These are phyloP conservation scores for Cladorrhinum sp. DNA, from an alignment of 2,329 filamentous ascomycete genomes.

Conservation along the genomic window DNA sequence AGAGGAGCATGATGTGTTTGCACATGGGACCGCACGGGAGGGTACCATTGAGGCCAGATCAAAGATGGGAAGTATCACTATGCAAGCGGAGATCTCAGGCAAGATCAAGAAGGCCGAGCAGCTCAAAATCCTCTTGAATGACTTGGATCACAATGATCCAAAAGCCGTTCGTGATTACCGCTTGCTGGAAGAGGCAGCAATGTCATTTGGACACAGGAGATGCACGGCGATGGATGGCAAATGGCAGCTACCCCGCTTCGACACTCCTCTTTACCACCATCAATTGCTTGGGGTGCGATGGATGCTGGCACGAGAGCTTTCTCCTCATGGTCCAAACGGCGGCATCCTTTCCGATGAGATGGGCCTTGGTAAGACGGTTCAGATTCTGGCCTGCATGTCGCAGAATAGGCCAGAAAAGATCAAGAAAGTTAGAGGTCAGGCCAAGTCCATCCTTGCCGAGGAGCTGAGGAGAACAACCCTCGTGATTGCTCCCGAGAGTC, in stretches of 20 bases:
- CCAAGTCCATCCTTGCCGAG: conserved; percentile 24
- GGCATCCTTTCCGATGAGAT: conserved; percentile 59
- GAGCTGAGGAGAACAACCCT: conserved; percentile 29
- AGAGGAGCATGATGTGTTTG: neutral
- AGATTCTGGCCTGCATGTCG: conserved; percentile 52
- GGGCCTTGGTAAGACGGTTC: conserved; percentile 60
- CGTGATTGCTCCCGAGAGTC: conserved; percentile 37
- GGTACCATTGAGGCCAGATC: no score
- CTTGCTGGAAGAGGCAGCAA: neutral
- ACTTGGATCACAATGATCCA: neutral
- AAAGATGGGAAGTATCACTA: neutral
- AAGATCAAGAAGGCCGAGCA: neutral
- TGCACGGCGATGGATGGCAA: conserved; percentile 8
- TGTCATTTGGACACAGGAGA: conserved; percentile 8
- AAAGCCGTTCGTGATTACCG: neutral
- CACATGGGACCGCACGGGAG: neutral
- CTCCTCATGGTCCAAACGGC: conserved; percentile 25
- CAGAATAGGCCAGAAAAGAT: conserved; percentile 39
- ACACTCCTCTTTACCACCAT: conserved; percentile 15
- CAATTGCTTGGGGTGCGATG: conserved; percentile 21
- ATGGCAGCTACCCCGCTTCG: conserved; percentile 13
- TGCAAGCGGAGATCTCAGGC: no score
- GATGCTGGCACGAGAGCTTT: conserved; percentile 22
- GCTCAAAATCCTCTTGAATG: neutral
- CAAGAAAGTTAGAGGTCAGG: no score